These are phyloP conservation scores for Malus domestica DNA, from an alignment of 306 rosid species.

Conservation along the genomic window DNA sequence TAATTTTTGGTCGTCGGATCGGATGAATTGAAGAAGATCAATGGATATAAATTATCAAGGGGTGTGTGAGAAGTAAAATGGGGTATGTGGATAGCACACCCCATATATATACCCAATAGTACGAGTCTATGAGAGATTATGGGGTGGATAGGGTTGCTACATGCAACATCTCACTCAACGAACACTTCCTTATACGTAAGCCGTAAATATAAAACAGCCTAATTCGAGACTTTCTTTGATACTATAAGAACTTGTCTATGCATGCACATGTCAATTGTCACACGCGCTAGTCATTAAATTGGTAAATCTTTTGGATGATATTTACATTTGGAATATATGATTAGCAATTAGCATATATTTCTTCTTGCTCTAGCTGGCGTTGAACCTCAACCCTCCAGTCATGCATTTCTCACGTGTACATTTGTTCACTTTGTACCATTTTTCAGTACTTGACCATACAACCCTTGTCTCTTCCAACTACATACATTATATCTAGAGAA, in stretches of 20 bases:
- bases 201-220: too few relatives aligned
- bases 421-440: background rate
- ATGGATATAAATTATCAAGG: too few relatives aligned
- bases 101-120: background rate
- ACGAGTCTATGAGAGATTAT: too few relatives aligned
- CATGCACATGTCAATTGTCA: background rate
- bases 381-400: background rate
- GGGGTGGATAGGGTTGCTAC: too few relatives aligned
- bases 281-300: background rate
- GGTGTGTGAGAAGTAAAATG: too few relatives aligned
- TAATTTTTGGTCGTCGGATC: too few relatives aligned
- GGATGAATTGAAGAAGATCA: too few relatives aligned
- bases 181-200: too few relatives aligned
- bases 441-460: background rate
- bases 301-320: background rate
- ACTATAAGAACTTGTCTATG: background rate
- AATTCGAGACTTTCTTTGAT: too few relatives aligned
- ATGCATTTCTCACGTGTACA: background rate
- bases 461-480: background rate
- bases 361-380: background rate
- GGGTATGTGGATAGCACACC: too few relatives aligned
- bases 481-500: background rate
- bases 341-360: background rate
- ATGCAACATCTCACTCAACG: too few relatives aligned
- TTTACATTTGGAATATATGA: background rate